These are phyloP conservation scores for Eimeria mitis DNA, from an alignment of 169 alveolate species.

Conservation along the genomic window DNA sequence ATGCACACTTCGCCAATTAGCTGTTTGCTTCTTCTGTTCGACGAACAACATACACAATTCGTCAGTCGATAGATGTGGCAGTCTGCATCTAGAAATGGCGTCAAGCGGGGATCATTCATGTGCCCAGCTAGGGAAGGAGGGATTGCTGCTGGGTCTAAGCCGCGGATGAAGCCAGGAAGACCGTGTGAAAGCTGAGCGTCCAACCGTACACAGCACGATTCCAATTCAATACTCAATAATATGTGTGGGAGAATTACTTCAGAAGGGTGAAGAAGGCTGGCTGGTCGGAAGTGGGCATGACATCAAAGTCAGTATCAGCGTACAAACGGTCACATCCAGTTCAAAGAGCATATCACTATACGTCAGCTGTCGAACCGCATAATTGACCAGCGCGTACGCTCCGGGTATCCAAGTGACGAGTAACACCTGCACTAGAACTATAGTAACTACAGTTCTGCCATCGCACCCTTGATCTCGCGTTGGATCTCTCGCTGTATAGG, in stretches of 20 bases:
- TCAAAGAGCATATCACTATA: not conserved
- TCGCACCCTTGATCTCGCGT: not conserved
- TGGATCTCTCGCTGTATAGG: not conserved
- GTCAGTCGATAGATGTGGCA: not conserved
- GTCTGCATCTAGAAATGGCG: not conserved
- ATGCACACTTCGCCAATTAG: not conserved
- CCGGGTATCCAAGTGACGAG: not conserved
- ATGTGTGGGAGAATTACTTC: not conserved
- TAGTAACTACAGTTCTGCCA: not conserved
- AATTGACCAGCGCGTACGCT: not conserved
- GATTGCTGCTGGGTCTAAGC: not conserved
- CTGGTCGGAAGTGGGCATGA: not conserved
- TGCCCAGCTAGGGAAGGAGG: not conserved
- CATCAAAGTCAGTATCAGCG: not conserved
- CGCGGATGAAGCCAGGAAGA: not conserved
- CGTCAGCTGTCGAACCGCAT: not conserved
- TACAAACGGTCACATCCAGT: not conserved
- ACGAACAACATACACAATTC: not conserved
- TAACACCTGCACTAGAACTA: not conserved
- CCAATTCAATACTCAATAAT: not conserved
- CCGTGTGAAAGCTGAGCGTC: not conserved
- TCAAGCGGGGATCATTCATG: not conserved
- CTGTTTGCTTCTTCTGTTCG: not conserved
- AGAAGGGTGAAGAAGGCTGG: not conserved
- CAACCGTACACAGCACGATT: not conserved